Evolutionary conservation across 2,329 filamentous ascomycete species (phyloP).

Genomic region (Epichloe gansuensis): DNA sequence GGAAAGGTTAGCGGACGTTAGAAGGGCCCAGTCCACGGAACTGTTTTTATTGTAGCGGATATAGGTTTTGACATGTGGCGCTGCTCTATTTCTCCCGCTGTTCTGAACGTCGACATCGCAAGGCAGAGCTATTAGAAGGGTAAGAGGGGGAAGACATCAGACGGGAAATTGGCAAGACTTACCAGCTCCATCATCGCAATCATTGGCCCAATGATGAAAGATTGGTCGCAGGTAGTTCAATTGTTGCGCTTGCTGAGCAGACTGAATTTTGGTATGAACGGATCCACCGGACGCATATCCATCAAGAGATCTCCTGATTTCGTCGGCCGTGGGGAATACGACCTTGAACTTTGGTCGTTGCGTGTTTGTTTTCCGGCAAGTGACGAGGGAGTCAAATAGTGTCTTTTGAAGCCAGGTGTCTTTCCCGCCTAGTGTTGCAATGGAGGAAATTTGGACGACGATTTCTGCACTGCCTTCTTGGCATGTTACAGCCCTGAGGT

Average conservation of each 20-base stretch:
- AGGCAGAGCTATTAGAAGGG: constrained; percentile 14
- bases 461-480: constrained; percentile 31
- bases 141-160: neutral
- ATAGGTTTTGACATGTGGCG: constrained; percentile 85
- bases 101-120: constrained; percentile 21
- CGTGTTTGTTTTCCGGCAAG: constrained; percentile 14
- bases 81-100: constrained; percentile 53
- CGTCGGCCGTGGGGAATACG: constrained; percentile 68
- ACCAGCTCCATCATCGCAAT: constrained; percentile 26
- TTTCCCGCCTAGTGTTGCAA: constrained; percentile 61
- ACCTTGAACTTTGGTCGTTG: constrained; percentile 47
- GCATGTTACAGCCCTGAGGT: constrained; percentile 41
- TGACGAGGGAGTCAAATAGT: constrained; percentile 39
- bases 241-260: constrained; percentile 57
- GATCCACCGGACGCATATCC: constrained; percentile 67
- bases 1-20: constrained; percentile 85
- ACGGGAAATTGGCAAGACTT: neutral
- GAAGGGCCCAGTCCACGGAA: constrained; percentile 67
- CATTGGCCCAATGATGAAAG: constrained; percentile 65
- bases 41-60: constrained; percentile 45
- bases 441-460: constrained; percentile 61
- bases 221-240: constrained; percentile 57
- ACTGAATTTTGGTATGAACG: constrained; percentile 70
- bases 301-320: constrained; percentile 63
- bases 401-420: constrained; percentile 60